Base-by-base conservation (phyloP, 176 grass and related monocot genomes). In the Otatea glauca region DNA sequence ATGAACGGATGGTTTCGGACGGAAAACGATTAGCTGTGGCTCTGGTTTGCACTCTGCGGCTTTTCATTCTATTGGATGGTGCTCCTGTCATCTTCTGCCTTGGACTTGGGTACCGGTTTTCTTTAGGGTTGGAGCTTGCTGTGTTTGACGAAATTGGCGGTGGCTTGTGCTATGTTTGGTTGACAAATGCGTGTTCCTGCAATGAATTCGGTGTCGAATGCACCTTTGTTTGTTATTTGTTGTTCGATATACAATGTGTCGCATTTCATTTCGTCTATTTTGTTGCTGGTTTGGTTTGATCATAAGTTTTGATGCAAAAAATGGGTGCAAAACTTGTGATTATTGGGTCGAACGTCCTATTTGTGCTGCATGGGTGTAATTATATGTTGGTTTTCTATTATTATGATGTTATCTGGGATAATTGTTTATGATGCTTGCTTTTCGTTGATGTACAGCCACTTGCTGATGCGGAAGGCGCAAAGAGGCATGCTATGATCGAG, bases 381-480 rank as follows among this genome's bases (percentile, higher is more conserved):
- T 16, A n/a, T 58, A 47, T 15, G 16, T 17, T 44, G 34, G 1
- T 38, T 73, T 45, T 75, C 18, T 56, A 72, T 5, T 59, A 72
- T 27, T n/a, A 6, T 60, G 38, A 25, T 82, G 15, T 6, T 14
- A 67, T 82, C 83, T 49, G 48, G 6, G 27, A 60, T 43, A 9
- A 16, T 67, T 62, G 32, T 16, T 80, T 34, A 45, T 51, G 18
- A 54, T 87, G 32, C 75, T 87, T 44, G 84, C n/a, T 45, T 48
- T 73, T 68, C 63, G 14, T 83, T 64, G 6, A 42, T 83, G 85
- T 24, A 79, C 81, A 99, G 97, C 93, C 97, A 75, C 81, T 99
- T 45, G 97, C 97, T 67, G 97, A 99, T 67, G 97, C 97, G 18
- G 97, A 96, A 82, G 97, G 97, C 21, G 91, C 91, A 72, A 96